These are phyloP conservation scores for Sporothrix pseudoabietina DNA, from an alignment of 2,329 filamentous ascomycete genomes.

Conservation along the genomic window DNA sequence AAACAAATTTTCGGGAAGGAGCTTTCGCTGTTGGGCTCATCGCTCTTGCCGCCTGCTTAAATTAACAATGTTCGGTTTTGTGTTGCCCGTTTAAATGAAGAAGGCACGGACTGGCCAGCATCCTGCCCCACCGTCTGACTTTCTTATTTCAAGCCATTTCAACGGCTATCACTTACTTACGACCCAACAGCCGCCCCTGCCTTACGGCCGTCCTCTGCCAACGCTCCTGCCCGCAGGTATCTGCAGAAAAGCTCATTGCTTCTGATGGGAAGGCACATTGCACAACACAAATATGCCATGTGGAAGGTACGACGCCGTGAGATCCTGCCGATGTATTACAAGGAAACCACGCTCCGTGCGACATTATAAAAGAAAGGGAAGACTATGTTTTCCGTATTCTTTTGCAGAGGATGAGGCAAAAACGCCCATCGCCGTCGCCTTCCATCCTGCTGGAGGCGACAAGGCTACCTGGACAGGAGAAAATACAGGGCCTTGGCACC, in stretches of 20 bases:
- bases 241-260: not conserved
- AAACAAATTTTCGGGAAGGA: not conserved
- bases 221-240: constrained; percentile 3
- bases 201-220: constrained; percentile 6
- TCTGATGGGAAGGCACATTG: not conserved
- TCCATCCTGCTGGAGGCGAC: not conserved
- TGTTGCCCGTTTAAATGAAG: constrained; percentile 20
- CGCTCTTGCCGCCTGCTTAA: constrained; percentile 16
- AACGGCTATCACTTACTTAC: not conserved
- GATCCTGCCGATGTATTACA: constrained; percentile 17
- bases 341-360: constrained; percentile 7
- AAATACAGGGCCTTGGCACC: not conserved
- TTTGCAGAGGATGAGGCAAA: not conserved
- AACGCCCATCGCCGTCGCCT: not conserved
- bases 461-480: not conserved
- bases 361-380: not conserved
- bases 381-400: not conserved
- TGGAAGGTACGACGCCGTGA: constrained; percentile 20
- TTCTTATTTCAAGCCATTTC: not conserved
- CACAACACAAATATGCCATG: constrained; percentile 18
- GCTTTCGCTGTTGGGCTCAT: constrained; percentile 14
- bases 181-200: constrained; percentile 14
- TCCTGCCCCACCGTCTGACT: constrained; percentile 24
- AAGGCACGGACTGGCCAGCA: constrained; percentile 12
- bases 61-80: not conserved